A percentile compares a stretch with the other conserved stretches of the same genome.
These are phyloP conservation scores for Phanerodontia chrysosporium DNA, from an alignment of 768 basidiomycete genomes.

Conservation along the genomic window DNA sequence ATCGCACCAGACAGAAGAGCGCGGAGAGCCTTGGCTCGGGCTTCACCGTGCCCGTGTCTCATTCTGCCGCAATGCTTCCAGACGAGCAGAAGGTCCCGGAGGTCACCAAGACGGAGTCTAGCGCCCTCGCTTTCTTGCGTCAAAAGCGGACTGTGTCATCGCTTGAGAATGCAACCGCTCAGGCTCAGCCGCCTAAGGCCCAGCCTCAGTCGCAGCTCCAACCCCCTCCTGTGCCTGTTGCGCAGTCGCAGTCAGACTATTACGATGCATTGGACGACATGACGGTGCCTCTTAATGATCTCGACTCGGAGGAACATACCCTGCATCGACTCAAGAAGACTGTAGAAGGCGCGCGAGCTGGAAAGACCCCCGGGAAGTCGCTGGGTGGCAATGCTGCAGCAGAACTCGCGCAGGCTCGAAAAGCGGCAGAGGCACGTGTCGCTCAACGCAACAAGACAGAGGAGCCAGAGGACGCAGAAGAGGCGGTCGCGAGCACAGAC, in stretches of 20 bases:
- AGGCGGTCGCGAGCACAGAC: not conserved
- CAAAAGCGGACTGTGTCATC: constrained; percentile 47
- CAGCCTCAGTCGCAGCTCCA: not conserved
- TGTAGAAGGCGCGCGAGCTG: constrained; percentile 57
- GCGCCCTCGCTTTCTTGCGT: not conserved
- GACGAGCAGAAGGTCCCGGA: constrained; percentile 36
- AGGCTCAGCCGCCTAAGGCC: not conserved
- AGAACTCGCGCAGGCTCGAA: constrained; percentile 64
- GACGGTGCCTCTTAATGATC: constrained; percentile 4
- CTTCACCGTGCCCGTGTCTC: too few species aligned
- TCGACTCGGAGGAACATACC: constrained; percentile 41
- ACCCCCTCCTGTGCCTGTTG: not conserved
- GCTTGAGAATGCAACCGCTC: constrained; percentile 14
- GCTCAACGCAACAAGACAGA: constrained; percentile 54
- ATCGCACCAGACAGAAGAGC: too few species aligned
- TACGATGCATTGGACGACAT: constrained; percentile 6
- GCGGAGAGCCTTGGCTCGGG: too few species aligned
- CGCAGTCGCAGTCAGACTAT: not conserved
- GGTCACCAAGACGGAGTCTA: not conserved
- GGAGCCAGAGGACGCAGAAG: constrained; percentile 20
- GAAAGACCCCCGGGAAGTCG: constrained; percentile 60
- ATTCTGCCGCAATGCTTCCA: constrained; percentile 5
- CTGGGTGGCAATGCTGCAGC: constrained; percentile 52
- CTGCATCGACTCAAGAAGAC: constrained; percentile 68
- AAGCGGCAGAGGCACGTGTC: constrained; percentile 64